Evolutionary conservation across 768 basidiomycete genomes (phyloP).

Genomic region (Suillus lakei): DNA sequence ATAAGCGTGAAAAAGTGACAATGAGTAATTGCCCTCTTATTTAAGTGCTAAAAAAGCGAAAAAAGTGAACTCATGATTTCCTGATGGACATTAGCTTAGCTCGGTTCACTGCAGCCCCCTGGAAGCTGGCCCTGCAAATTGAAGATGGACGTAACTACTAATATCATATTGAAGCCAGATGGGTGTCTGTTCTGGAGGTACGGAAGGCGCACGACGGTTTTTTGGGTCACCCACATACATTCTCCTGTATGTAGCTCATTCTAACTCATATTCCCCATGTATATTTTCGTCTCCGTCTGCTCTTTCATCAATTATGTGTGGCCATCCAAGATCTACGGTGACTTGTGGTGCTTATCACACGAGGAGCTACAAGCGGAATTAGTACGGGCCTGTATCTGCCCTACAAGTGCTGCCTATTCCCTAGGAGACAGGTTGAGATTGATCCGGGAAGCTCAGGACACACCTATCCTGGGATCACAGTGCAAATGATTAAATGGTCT

Average conservation of each 20-base stretch:
- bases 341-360: slow-evolving; percentile 57
- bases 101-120: no score
- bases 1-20: no score
- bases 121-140: no score
- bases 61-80: no score
- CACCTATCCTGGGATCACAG: slow-evolving; percentile 18
- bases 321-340: slow-evolving; percentile 57
- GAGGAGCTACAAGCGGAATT: slow-evolving; percentile 51
- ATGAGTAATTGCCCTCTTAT: no score
- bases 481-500: not conserved
- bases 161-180: slow-evolving; percentile 63
- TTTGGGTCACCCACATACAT: not conserved
- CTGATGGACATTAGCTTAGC: no score
- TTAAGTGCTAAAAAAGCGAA: no score
- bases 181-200: slow-evolving; percentile 60
- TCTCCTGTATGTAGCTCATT: not conserved
- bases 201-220: slow-evolving; percentile 44
- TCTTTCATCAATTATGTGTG: not conserved
- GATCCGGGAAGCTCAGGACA: not conserved
- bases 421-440: slow-evolving; percentile 24
- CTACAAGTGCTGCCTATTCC: slow-evolving; percentile 54
- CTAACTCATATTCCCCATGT: not conserved
- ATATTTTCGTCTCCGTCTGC: not conserved
- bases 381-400: slow-evolving; percentile 34
- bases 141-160: no score